A percentile compares a stretch with the other conserved stretches of the same genome.
phyloP scores from a whole-genome alignment of 345 rosid species.

The Eucalyptus sideroxylon region DNA sequence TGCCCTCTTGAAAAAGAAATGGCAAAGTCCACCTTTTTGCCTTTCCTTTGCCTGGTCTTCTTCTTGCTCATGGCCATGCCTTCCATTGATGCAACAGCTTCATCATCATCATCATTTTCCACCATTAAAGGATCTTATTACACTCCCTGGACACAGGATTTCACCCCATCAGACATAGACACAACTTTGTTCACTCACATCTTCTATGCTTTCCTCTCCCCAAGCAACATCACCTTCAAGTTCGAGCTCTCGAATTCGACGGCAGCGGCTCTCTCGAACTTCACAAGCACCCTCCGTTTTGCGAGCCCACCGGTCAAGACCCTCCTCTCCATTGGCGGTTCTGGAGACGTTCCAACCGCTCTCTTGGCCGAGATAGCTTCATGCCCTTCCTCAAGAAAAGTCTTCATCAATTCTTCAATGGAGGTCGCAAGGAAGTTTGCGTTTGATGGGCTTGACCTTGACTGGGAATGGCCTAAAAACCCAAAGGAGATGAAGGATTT shows the following conservation, averaged over 20 bases:
- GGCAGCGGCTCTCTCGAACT: conserved; percentile 6
- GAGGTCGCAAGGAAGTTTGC: conserved; percentile 27
- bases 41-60: not conserved
- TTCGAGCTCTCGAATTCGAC: conserved; percentile 8
- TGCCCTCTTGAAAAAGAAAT: not conserved
- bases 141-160: conserved; percentile 19
- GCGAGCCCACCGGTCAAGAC: conserved; percentile 27
- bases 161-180: conserved; percentile 34
- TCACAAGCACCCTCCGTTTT: conserved; percentile 30
- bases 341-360: not conserved
- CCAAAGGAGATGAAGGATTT: conserved; percentile 22
- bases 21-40: not conserved
- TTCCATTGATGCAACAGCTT: not conserved
- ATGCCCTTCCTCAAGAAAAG: not conserved
- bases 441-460: conserved; percentile 51
- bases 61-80: not conserved
- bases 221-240: conserved; percentile 17
- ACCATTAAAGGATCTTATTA: conserved; percentile 36
- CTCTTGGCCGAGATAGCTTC: conserved; percentile 26
- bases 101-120: not conserved
- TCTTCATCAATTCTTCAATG: conserved; percentile 28
- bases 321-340: conserved; percentile 37
- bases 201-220: conserved; percentile 44
- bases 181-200: conserved; percentile 46
- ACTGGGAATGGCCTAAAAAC: conserved; percentile 43